phyloP scores from a whole-genome alignment of 169 alveolate species.

The Plasmodium gonderi region DNA sequence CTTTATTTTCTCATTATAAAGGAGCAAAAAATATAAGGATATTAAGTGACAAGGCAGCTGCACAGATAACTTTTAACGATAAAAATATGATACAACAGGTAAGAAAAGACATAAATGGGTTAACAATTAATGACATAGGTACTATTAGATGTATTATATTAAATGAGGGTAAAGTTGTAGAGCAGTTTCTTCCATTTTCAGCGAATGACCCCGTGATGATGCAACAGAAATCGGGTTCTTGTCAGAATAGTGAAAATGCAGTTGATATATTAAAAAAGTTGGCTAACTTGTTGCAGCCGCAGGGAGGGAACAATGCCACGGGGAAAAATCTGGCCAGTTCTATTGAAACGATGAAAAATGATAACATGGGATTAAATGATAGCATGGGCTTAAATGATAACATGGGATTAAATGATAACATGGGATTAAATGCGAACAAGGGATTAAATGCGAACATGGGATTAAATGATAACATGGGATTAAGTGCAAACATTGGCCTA shows the following conservation, averaged over 20 bases:
- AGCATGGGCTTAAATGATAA: background rate
- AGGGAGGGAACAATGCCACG: background rate
- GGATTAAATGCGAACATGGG: background rate
- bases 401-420: background rate
- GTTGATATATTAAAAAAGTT: constrained; percentile 52
- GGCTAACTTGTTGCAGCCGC: constrained; percentile 28
- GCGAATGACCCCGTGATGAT: constrained; percentile 39
- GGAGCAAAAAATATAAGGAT: constrained; percentile 68
- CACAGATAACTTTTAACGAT: constrained; percentile 72
- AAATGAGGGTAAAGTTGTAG: constrained; percentile 65
- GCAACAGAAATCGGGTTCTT: background rate
- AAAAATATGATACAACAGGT: constrained; percentile 74
- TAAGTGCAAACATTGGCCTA: background rate
- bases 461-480: background rate
- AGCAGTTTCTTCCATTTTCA: constrained; percentile 71
- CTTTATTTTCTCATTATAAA: constrained; percentile 63
- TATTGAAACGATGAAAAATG: background rate
- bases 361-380: background rate
- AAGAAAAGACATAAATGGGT: constrained; percentile 70
- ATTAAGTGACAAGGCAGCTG: constrained; percentile 63
- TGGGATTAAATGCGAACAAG: background rate
- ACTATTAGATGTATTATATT: constrained; percentile 67
- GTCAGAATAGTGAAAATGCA: constrained; percentile 17
- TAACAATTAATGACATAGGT: constrained; percentile 66
- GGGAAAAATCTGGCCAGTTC: background rate